Percentiles rank a stretch among this genome's conserved stretches.
Evolutionary conservation across 2,329 filamentous ascomycete species (phyloP).

Genomic region (Talaromyces sp.): DNA sequence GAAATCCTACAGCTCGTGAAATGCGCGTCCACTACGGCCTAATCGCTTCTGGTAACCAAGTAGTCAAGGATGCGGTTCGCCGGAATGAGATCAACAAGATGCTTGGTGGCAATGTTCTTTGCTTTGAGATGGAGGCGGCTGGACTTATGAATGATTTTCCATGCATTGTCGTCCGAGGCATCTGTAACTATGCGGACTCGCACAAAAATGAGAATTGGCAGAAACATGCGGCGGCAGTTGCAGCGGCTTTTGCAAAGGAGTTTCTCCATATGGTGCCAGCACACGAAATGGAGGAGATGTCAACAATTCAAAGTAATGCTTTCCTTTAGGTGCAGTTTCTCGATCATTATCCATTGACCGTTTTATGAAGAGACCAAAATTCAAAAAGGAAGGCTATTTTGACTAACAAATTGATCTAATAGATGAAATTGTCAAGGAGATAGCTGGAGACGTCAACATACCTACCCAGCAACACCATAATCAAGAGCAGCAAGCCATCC

Average conservation of each 20-base stretch:
- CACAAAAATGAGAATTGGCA: conserved; percentile 18
- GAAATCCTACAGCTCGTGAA: neutral
- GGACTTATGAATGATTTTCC: conserved; percentile 15
- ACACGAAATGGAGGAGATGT: neutral
- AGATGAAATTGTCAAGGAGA: neutral
- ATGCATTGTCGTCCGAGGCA: conserved; percentile 15
- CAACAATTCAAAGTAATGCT: neutral
- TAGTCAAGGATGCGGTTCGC: conserved; percentile 3
- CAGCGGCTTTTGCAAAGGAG: conserved; percentile 16
- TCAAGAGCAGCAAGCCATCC: neutral
- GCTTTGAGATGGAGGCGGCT: conserved; percentile 16
- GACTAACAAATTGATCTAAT: neutral
- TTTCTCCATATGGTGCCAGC: neutral
- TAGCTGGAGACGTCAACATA: neutral
- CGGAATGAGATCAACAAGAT: conserved; percentile 1
- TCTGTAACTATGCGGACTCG: conserved; percentile 17
- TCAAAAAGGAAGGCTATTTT: too few species aligned
- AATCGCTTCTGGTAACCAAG: conserved; percentile 14
- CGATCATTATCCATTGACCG: too few species aligned
- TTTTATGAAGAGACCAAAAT: too few species aligned
- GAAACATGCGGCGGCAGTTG: conserved; percentile 10
- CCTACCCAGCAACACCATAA: neutral
- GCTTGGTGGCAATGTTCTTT: conserved; percentile 5
- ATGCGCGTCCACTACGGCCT: conserved; percentile 12
- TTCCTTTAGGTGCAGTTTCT: neutral